A percentile compares a stretch with the other conserved stretches of the same genome.
Evolutionary conservation across 2,329 filamentous ascomycete genomes (phyloP).

Genomic region (Talaromyces sp.): DNA sequence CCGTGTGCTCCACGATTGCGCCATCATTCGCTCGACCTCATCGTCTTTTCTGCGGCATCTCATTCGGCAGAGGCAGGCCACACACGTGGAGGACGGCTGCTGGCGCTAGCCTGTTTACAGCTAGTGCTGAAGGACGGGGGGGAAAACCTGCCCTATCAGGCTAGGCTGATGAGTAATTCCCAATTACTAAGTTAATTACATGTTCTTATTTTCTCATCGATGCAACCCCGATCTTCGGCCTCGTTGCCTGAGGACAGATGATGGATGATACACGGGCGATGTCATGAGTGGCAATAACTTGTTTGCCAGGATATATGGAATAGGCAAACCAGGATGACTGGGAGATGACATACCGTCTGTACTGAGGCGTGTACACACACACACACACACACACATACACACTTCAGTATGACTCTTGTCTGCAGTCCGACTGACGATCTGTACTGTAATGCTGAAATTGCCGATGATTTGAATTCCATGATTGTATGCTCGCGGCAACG

Average conservation of each 20-base stretch:
- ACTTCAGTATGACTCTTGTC: background rate
- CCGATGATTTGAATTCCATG: background rate
- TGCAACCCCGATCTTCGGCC: constrained; percentile 4
- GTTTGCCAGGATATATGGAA: background rate
- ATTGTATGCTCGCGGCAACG: background rate
- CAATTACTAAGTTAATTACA: background rate
- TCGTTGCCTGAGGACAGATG: background rate
- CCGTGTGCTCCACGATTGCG: constrained; percentile 3
- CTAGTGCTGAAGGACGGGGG: background rate
- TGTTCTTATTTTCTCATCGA: background rate
- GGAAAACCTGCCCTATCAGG: background rate
- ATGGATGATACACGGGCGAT: background rate
- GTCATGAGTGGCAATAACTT: constrained; percentile 1
- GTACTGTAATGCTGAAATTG: background rate
- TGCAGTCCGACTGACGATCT: background rate
- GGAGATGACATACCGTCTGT: background rate
- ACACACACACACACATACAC: no score
- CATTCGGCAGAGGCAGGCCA: background rate
- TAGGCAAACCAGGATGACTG: background rate
- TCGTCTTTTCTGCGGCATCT: background rate
- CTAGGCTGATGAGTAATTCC: background rate
- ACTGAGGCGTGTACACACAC: background rate
- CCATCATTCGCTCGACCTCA: background rate
- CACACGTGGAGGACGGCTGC: background rate
- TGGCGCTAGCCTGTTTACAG: background rate